Percentiles rank a stretch among this genome's conserved stretches.
phyloP scores from a whole-genome alignment of 208 protist genomes.

The Perkinsela sp. region DNA sequence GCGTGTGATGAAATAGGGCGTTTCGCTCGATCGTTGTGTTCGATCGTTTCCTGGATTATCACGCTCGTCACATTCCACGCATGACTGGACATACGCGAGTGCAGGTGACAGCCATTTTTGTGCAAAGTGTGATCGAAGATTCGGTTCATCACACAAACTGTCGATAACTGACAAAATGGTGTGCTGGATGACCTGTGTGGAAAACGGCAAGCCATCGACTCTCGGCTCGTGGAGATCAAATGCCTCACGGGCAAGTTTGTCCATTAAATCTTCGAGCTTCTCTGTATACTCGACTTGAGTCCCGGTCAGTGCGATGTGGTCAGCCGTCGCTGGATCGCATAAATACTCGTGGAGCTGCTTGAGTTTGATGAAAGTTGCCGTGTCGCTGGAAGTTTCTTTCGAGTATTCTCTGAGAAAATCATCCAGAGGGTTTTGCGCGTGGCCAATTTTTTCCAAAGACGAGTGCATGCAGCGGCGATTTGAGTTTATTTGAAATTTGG shows the following conservation, averaged over 20 bases:
- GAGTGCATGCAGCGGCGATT: too few relatives aligned
- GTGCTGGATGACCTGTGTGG: background rate
- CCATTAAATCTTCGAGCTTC: background rate
- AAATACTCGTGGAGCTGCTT: background rate
- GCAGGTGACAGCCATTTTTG: background rate
- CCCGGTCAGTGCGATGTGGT: background rate
- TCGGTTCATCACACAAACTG: background rate
- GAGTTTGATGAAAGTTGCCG: too few relatives aligned
- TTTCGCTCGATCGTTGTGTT: background rate
- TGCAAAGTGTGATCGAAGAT: background rate
- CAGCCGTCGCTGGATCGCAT: background rate
- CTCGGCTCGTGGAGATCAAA: background rate
- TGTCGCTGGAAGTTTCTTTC: too few relatives aligned
- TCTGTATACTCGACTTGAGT: background rate
- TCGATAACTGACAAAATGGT: background rate
- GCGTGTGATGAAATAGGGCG: background rate
- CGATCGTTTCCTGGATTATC: background rate
- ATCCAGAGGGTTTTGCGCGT: too few relatives aligned
- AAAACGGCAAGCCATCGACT: too few relatives aligned
- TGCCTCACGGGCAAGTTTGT: background rate
- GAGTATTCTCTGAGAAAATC: too few relatives aligned
- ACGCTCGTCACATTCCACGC: background rate
- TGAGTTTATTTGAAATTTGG: too few relatives aligned
- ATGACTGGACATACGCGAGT: background rate
- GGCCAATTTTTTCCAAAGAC: too few relatives aligned